Evolutionary conservation across 129 eudicot species (phyloP), one percentile per base, ranked within the genome.

Genomic region (Logfia minima): DNA sequence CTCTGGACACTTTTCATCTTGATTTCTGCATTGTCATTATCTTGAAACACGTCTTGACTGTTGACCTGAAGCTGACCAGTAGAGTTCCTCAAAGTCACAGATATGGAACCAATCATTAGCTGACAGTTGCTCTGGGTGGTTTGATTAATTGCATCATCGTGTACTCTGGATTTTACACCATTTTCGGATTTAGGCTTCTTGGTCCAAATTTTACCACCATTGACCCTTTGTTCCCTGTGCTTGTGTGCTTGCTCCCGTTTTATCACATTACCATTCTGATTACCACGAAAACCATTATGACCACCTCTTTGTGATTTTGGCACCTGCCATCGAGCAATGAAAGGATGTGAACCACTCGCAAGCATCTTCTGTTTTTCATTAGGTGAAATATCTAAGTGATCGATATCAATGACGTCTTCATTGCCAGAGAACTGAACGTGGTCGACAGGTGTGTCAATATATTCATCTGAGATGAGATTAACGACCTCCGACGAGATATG

Each of bases 61-160:
- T 55, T 80, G 28, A 35, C 68, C 29, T 65, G 87, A 56, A 62
- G 74, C 75, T 77, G 85, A 29, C 75, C 53, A 69, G 53, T 18
- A 74, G 79, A 59, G 79, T 35, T 83, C 59, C 79, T 87, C 66
- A 90, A 63, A 2, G 83, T 79, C 68, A 93, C 97, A 34, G 96
- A 73, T 72, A 93, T 88, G 65, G 98, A 93, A 74, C 98, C 98
- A 81, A 93, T 87, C 74, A 93, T 83, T 52, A 93, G 80, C 83
- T 90, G 88, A 59, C 86, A 78, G 75, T 83, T 84, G 55, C 31
- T 77, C 75, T 79, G 60, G 64, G 21, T 80, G 17, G 84, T 68
- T 52, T 74, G 86, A 71, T 81, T 81, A 21, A 24, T 60, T 67
- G 84, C 81, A 64, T 81, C 81, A 55, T 68, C 78, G 66, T 76